Evolutionary conservation across 108 stramenopile genomes (phyloP), one percentile per base, ranked within the genome.

Genomic region (Nannochloropsis salina): DNA sequence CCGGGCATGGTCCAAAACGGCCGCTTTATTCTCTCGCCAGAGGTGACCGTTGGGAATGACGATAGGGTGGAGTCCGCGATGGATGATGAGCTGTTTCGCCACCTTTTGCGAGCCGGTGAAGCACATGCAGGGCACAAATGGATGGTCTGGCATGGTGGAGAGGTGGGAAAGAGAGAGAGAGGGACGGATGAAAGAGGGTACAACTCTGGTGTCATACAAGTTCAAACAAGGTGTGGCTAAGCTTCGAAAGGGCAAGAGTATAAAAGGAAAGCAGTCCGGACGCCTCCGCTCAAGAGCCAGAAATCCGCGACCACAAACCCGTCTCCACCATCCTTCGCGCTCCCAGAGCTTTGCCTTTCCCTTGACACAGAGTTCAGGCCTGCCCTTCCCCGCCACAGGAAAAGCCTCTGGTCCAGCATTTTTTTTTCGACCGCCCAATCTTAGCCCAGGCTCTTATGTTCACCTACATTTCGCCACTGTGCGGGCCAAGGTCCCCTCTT

Each of bases 31-130:
- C 20, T 15, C 8, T n/a, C n/a, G 15, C 61, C 61, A 74, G 20
- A 74, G 61, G 61, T 74, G 61, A n/a, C 61, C 61, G 61, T 74
- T n/a, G 6, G 61, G 61, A 6, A 74, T 74, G 61, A 86, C 86
- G 42, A 86, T 44, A 1, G 86, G 86, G 45, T 86, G 86, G 12
- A 86, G 86, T 21, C 86, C 86, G 2, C 86, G 41, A 45, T 86
- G 81, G 2, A 86, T 80, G 47, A 86, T 82, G 82, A 86, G 86
- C 41, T 86, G 86, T 10, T 81, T 44, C 6, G 51, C 86, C 2
- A 86, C 82, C 82, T 86, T 86, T 3, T 15, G 42, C 15, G 45
- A 44, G 43, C 45, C 42, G 82, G 81, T 82, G 44, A 47, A 82
- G 45, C 81, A 82, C 86, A 86, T 86, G 21, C 61, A 74, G 4